Percentiles rank a stretch among this genome's conserved stretches.
Conservation (phyloP, 2,329 filamentous ascomycete genomes). For the Paraphaeosphaeria minitans region DNA sequence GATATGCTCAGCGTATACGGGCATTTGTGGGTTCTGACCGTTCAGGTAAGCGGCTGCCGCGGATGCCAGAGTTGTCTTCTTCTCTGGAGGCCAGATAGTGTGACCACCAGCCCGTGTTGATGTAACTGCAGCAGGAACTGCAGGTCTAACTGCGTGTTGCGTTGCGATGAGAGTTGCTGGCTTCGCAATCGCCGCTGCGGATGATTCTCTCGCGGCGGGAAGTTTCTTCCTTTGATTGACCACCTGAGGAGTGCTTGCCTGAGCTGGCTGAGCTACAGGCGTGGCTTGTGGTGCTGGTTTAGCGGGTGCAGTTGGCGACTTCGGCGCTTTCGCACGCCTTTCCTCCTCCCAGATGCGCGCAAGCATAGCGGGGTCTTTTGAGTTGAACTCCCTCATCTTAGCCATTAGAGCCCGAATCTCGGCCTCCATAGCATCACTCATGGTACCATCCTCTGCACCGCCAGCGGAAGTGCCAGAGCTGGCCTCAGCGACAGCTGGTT, state of each 20-base stretch:
- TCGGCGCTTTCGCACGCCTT: slow-evolving; percentile 45
- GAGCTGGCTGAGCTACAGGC: slow-evolving; percentile 17
- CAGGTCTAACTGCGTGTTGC: neutral
- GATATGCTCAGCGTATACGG: slow-evolving; percentile 49
- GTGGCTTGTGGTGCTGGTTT: slow-evolving; percentile 28
- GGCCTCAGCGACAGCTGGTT: slow-evolving; percentile 19
- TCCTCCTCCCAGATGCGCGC: slow-evolving; percentile 63
- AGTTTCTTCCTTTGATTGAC: slow-evolving; percentile 32
- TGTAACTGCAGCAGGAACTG: slow-evolving; percentile 11
- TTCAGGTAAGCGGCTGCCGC: slow-evolving; percentile 57
- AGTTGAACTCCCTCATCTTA: slow-evolving; percentile 63
- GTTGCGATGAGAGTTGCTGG: slow-evolving; percentile 7
- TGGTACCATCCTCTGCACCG: slow-evolving; percentile 1
- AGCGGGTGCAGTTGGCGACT: slow-evolving; percentile 29
- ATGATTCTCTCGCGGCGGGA: slow-evolving; percentile 21
- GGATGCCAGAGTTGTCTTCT: slow-evolving; percentile 57
- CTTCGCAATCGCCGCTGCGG: neutral
- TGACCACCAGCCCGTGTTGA: slow-evolving; percentile 24
- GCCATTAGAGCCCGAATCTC: slow-evolving; percentile 62
- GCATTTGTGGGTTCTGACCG: slow-evolving; percentile 48
- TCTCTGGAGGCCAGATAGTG: slow-evolving; percentile 58
- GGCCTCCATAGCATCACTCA: slow-evolving; percentile 49
- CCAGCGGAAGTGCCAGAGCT: neutral
- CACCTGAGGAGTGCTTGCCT: slow-evolving; percentile 17
- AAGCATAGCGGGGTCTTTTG: slow-evolving; percentile 60